Evolutionary conservation across 2,329 filamentous ascomycete species (phyloP), one percentile per base, ranked within the genome.

Genomic region (Coniella vitis): DNA sequence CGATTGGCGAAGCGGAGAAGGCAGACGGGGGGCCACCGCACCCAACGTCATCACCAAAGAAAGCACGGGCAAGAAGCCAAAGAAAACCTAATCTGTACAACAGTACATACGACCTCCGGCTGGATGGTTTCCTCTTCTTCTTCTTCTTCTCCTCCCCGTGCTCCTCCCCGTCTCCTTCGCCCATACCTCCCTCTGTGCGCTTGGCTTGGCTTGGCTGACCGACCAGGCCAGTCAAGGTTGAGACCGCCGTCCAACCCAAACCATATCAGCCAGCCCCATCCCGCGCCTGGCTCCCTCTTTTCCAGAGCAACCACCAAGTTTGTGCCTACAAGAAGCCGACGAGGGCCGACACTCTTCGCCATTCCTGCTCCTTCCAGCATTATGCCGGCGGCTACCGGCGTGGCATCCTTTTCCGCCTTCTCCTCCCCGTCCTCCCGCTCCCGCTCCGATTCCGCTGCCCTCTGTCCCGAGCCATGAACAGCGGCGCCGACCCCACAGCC

Each of bases 381-480:
- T 51, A 53, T 53, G 51, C 49, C 51, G 51, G 51, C 51, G 47
- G 51, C 22, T 40, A 39, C 48, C 48, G 40, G 45, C 45, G 19
- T 16, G 40, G 32, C 40, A 22, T 32, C 25, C 20, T 29, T 48
- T 32, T 47, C 43, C 45, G 29, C 43, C 43, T 39, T 40, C 47
- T 29, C 20, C 36, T 32, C 21, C 35, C 29, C 20, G 22, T 32
- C 40, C 40, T 32, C 25, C 20, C 35, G 36, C 36, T 32, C 29
- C 35, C 40, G 40, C 34, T 32, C 31, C 47, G 5, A n/a, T 38
- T n/a, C 25, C 44, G 21, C 45, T 20, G 21, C 38, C 36, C 17
- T 34, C 37, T 17, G 25, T 22, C 38, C 45, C 52, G 43, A 52
- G 52, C 45, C 45, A 54, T 54, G 52, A 54, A 52, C 52, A 39